Evolutionary conservation across 345 rosid species (phyloP), one percentile per base, ranked within the genome.

Genomic region (Schrenkiella parvula): DNA sequence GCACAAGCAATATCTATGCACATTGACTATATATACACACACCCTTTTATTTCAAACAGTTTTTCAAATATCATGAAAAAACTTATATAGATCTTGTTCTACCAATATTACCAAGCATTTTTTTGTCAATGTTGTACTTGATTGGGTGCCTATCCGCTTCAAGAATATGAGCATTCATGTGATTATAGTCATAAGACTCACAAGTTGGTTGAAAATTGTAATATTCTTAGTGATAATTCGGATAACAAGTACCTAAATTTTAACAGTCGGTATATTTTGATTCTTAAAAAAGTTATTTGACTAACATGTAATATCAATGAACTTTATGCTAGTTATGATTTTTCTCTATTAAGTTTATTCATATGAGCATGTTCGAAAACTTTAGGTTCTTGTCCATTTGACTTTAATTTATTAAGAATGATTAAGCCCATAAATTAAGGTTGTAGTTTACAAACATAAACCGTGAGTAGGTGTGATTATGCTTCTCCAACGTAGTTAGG

Each of bases 361-460:
- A 58, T 37, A 11, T 21, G 44, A 57, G 44, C n/a, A 13, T 47
- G 53, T 47, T 47, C 10, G 1, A 9, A 47, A 19, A 47, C 53
- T 47, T 3, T 10, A 47, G 18, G 12, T 18, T 61, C 3, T 28
- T 39, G 42, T 56, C 38, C 43, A 58, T 37, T 66, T 50, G 44
- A 58, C 23, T 74, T 66, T 47, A 47, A 31, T 55, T 55, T 64
- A 44, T 21, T 58, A 47, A 47, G 66, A 74, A 14, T 67, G 32
- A 50, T 67, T 66, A 38, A 48, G 35, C 72, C 67, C 72, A 57
- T 57, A 66, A 57, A 14, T 8, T 12, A 32, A 53, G 64, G 28
- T 63, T 53, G 25, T 29, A 53, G 8, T 28, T 25, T 63, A 44
- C 32, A 51, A 58, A 66, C 44, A 50, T 47, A 71, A 32, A 46